phyloP scores from a whole-genome alignment of 2,329 filamentous ascomycete species.

The Ophiocordyceps robertsii region DNA sequence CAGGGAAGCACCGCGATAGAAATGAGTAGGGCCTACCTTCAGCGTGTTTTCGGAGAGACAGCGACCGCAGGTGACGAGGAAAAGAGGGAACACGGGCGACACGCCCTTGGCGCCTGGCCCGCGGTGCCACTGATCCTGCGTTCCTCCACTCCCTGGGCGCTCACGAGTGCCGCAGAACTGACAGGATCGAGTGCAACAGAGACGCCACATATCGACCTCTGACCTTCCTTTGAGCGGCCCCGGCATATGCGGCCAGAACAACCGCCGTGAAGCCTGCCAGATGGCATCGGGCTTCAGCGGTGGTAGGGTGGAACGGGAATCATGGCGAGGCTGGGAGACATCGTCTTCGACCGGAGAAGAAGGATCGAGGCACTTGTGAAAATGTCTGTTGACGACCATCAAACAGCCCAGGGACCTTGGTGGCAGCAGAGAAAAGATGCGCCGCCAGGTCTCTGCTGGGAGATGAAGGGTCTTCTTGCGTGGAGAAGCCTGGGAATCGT shows the following conservation, averaged over 20 bases:
- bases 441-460: slow-evolving; percentile 55
- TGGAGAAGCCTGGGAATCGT: neutral
- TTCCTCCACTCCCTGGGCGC: slow-evolving; percentile 8
- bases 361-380: slow-evolving; percentile 45
- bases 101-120: slow-evolving; percentile 50
- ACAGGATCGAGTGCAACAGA: slow-evolving; percentile 50
- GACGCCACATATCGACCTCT: slow-evolving; percentile 66
- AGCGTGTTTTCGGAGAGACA: slow-evolving; percentile 49
- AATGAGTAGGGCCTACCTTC: slow-evolving; percentile 39
- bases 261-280: slow-evolving; percentile 57
- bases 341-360: slow-evolving; percentile 17
- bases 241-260: slow-evolving; percentile 54
- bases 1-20: slow-evolving; percentile 7
- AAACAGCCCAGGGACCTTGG: slow-evolving; percentile 50
- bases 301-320: slow-evolving; percentile 6
- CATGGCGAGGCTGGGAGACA: slow-evolving; percentile 5
- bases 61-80: slow-evolving; percentile 47
- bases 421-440: slow-evolving; percentile 52
- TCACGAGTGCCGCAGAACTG: slow-evolving; percentile 48
- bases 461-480: slow-evolving; percentile 17
- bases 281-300: slow-evolving; percentile 46
- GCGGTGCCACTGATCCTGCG: slow-evolving; percentile 35
- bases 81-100: slow-evolving; percentile 59
- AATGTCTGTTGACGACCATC: slow-evolving; percentile 53
- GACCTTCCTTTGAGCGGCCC: slow-evolving; percentile 49